These are phyloP conservation scores for Phytophthora melonis DNA, from an alignment of 352 stramenopile genomes.

Conservation along the genomic window DNA sequence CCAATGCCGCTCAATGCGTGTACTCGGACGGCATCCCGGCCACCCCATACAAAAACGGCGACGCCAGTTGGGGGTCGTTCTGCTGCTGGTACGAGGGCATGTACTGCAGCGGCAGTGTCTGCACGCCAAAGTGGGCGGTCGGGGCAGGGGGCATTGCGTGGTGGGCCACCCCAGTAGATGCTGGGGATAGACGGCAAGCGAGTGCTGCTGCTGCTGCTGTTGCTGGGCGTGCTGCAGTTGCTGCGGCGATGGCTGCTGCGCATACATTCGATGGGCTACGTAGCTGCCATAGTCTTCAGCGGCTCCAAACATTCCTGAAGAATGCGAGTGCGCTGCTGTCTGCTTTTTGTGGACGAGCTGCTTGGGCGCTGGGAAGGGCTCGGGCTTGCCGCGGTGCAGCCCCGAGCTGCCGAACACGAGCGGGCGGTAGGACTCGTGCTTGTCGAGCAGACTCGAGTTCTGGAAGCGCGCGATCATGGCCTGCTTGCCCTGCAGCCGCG, in stretches of 20 bases:
- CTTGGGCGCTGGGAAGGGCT: constrained; percentile 78
- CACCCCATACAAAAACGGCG: constrained; percentile 50
- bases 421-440: constrained; percentile 93
- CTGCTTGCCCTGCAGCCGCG: constrained; percentile 96
- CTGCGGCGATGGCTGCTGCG: constrained; percentile 31
- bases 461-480: constrained; percentile 99
- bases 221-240: constrained; percentile 43
- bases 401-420: constrained; percentile 91
- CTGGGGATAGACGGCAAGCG: constrained; percentile 41
- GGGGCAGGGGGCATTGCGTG: constrained; percentile 43
- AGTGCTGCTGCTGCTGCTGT: constrained; percentile 18
- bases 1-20: constrained; percentile 33
- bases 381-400: constrained; percentile 65
- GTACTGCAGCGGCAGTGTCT: constrained; percentile 37
- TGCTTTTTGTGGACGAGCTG: constrained; percentile 57
- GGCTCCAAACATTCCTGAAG: constrained; percentile 30
- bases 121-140: constrained; percentile 33
- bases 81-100: constrained; percentile 47
- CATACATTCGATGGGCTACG: constrained; percentile 39
- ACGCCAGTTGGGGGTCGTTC: constrained; percentile 40
- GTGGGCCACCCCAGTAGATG: constrained; percentile 37
- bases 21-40: constrained; percentile 43
- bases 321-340: constrained; percentile 29
- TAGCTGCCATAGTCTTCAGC: constrained; percentile 45
- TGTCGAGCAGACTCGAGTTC: constrained; percentile 96